Percentiles rank a stretch among this genome's conserved stretches.
These are phyloP conservation scores for Neodidymelliopsis sp. DNA, from an alignment of 2,329 filamentous ascomycete genomes.

Conservation along the genomic window DNA sequence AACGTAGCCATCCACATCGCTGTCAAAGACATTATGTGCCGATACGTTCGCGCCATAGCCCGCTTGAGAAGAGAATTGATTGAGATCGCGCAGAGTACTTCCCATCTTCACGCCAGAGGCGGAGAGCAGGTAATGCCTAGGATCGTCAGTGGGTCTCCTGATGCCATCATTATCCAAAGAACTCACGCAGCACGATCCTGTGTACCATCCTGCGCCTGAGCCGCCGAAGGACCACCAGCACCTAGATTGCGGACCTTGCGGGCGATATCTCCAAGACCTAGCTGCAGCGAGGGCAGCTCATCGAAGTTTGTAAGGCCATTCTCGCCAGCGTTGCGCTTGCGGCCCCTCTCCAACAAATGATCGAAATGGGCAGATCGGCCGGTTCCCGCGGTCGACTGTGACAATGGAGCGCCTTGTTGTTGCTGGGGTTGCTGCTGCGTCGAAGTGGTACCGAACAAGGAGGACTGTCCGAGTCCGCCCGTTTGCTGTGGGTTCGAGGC, in stretches of 20 bases:
- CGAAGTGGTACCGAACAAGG: constrained; percentile 35
- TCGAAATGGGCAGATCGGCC: constrained; percentile 68
- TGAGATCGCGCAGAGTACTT: constrained; percentile 84
- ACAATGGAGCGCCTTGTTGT: constrained; percentile 40
- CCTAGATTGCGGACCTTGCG: constrained; percentile 78
- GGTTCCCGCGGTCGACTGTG: constrained; percentile 42
- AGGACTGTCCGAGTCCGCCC: constrained; percentile 33
- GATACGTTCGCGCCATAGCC: constrained; percentile 66
- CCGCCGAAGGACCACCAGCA: constrained; percentile 71
- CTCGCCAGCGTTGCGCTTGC: constrained; percentile 73
- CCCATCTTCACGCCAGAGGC: constrained; percentile 92
- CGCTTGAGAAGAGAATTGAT: constrained; percentile 72
- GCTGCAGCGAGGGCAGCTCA: constrained; percentile 86
- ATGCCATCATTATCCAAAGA: neutral
- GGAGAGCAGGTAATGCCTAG: constrained; percentile 87
- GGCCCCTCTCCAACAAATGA: constrained; percentile 68
- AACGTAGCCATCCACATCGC: constrained; percentile 74
- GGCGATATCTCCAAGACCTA: constrained; percentile 88
- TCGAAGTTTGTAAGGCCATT: constrained; percentile 66
- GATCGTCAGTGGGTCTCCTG: constrained; percentile 21
- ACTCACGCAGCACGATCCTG: constrained; percentile 62
- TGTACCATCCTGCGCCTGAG: constrained; percentile 52
- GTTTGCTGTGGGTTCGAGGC: constrained; percentile 40
- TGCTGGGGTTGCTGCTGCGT: constrained; percentile 40
- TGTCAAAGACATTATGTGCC: constrained; percentile 56